A percentile compares a stretch with the other conserved stretches of the same genome.
Evolutionary conservation across 257 asterid genomes (phyloP).

Genomic region (Solanum okadae): DNA sequence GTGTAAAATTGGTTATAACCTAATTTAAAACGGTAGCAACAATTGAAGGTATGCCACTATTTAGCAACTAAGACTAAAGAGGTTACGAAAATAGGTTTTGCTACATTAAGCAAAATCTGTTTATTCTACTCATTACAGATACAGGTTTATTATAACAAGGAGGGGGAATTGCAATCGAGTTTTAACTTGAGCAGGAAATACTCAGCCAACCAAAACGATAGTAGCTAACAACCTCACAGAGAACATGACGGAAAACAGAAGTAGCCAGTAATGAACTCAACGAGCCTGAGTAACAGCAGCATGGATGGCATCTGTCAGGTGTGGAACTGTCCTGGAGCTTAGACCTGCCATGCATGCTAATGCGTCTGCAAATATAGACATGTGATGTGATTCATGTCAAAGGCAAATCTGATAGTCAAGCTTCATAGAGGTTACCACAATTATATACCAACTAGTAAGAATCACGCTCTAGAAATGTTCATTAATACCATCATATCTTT

Average conservation of each 20-base stretch:
- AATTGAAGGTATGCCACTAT: not conserved
- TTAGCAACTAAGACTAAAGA: not conserved
- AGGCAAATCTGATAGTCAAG: not conserved
- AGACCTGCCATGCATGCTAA: conserved; percentile 98
- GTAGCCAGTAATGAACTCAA: conserved; percentile 9
- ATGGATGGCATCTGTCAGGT: conserved; percentile 90
- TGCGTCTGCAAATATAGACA: conserved; percentile 48
- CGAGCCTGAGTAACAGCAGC: conserved; percentile 59
- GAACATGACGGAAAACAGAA: not conserved
- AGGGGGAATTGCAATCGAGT: not conserved
- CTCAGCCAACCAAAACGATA: not conserved
- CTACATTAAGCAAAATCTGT: not conserved
- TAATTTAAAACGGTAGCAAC: not conserved
- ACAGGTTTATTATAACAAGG: not conserved
- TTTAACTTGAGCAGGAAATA: not conserved
- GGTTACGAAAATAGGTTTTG: not conserved
- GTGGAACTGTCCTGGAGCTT: conserved; percentile 87
- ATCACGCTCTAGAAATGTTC: not conserved
- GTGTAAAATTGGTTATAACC: not conserved
- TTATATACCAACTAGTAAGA: not conserved
- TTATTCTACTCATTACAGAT: not conserved
- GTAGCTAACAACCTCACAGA: not conserved
- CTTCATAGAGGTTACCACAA: not conserved
- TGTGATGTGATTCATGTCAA: not conserved
- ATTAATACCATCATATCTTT: not conserved